phyloP scores from a whole-genome alignment of 2,329 filamentous ascomycete genomes.

The Talaromyces sp. region DNA sequence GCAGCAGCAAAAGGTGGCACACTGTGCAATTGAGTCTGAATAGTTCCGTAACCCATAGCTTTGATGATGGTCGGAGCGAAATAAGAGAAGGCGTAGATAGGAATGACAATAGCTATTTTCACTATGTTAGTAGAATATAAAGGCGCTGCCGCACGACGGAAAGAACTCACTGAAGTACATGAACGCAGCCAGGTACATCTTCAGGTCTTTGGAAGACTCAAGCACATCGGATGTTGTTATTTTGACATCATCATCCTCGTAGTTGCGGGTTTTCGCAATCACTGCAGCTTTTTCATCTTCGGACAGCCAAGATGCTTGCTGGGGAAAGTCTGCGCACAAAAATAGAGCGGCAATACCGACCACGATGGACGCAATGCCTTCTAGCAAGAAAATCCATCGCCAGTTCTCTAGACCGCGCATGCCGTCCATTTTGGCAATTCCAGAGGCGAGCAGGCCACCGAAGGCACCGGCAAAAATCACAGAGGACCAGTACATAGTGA shows the following conservation, averaged over 20 bases:
- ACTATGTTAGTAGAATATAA: conserved; percentile 10
- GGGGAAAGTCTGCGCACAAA: conserved; percentile 26
- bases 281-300: conserved; percentile 24
- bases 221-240: neutral
- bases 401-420: conserved; percentile 28
- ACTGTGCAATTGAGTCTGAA: conserved; percentile 30
- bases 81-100: conserved; percentile 28
- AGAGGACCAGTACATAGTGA: conserved; percentile 28
- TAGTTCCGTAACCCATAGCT: conserved; percentile 21
- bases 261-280: conserved; percentile 17
- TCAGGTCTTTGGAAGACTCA: neutral
- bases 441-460: conserved; percentile 32
- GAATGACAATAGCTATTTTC: conserved; percentile 23
- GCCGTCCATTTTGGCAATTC: conserved; percentile 31
- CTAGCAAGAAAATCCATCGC: conserved; percentile 38
- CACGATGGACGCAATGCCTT: conserved; percentile 28
- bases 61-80: conserved; percentile 31
- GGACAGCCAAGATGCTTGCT: conserved; percentile 25
- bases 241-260: neutral
- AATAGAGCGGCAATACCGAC: conserved; percentile 28
- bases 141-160: neutral
- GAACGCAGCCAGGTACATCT: conserved; percentile 4
- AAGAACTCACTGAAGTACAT: conserved; percentile 9
- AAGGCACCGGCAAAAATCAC: conserved; percentile 28
- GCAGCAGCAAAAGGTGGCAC: conserved; percentile 30